Percentiles rank a stretch among this genome's conserved stretches.
Conservation (phyloP, 768 basidiomycete genomes). For the Termitomyces sp. region DNA sequence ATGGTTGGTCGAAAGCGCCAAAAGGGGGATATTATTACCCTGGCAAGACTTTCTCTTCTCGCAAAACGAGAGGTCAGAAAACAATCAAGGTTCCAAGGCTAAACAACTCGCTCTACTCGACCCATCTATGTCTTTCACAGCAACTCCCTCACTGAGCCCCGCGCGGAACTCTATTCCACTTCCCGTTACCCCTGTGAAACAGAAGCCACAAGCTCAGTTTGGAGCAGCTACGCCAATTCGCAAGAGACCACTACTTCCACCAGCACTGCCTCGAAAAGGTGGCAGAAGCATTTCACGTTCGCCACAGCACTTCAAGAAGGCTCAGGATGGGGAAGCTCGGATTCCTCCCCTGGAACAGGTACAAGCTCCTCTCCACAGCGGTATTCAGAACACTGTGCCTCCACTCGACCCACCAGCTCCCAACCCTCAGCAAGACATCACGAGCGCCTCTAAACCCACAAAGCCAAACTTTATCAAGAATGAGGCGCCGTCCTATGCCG, state of each 20-base stretch:
- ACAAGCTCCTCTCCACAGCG: not conserved
- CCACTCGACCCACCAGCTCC: not conserved
- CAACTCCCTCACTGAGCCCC: not conserved
- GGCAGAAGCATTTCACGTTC: not conserved
- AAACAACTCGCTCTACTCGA: constrained; percentile 30
- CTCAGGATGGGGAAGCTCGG: not conserved
- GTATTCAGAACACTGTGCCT: not conserved
- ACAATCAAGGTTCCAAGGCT: constrained; percentile 40
- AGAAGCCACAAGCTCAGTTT: not conserved
- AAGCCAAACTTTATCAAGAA: not conserved
- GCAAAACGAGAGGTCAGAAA: constrained; percentile 42
- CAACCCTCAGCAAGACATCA: not conserved
- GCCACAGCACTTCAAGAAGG: not conserved
- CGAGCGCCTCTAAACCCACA: too few relatives aligned
- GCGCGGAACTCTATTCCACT: not conserved
- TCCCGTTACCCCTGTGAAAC: constrained; percentile 8
- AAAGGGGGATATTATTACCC: constrained; percentile 60
- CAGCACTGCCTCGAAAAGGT: not conserved
- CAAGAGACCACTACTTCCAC: not conserved
- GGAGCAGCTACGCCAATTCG: not conserved
- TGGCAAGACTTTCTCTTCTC: constrained; percentile 74
- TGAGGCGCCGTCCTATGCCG: constrained; percentile 58
- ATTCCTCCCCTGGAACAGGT: not conserved
- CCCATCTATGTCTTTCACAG: constrained; percentile 11
- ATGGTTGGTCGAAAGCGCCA: constrained; percentile 84